phyloP scores from a whole-genome alignment of 2,329 filamentous ascomycete species.

The Neofusicoccum laricinum region DNA sequence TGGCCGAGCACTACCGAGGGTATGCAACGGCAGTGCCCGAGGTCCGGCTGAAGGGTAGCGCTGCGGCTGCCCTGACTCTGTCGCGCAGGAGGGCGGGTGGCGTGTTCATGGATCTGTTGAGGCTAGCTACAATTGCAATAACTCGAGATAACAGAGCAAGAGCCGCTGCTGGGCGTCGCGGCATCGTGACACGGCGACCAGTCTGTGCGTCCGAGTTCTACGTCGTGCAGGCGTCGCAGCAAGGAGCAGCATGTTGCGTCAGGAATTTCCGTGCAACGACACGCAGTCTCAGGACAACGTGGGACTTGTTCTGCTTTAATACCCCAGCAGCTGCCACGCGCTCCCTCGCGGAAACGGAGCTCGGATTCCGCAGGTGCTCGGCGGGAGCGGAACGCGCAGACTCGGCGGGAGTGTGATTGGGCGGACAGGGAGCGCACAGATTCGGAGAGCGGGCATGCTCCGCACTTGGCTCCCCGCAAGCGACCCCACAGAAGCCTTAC shows the following conservation, averaged over 20 bases:
- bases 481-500: constrained; percentile 7
- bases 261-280: no score
- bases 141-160: not conserved
- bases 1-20: not conserved
- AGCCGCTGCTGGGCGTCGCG: not conserved
- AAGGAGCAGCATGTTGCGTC: not conserved
- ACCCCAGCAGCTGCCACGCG: no score
- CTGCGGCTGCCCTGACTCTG: not conserved
- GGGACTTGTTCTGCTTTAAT: no score
- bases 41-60: not conserved
- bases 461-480: constrained; percentile 4
- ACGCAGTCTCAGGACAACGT: no score
- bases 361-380: not conserved
- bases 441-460: not conserved
- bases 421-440: not conserved
- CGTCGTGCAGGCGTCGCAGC: not conserved
- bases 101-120: not conserved
- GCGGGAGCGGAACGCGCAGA: no score
- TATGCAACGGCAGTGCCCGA: constrained; percentile 2
- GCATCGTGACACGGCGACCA: not conserved
- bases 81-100: not conserved
- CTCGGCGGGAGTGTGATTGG: not conserved
- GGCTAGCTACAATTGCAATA: not conserved
- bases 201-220: not conserved
- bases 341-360: not conserved